phyloP scores from a whole-genome alignment of 768 basidiomycete genomes.

The Russula virescens region DNA sequence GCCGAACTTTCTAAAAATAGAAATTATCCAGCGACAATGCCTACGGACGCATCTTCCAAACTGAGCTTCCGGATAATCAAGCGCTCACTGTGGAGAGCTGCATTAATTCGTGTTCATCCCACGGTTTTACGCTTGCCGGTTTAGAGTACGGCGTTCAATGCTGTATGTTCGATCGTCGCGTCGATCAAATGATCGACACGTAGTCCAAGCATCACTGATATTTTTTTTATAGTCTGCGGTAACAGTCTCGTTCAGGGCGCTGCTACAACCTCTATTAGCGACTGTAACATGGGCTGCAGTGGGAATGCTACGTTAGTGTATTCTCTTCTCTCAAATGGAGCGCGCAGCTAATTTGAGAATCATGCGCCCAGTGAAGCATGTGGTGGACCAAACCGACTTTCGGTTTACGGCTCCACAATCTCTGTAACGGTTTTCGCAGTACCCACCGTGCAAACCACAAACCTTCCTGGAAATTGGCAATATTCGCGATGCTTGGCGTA shows the following conservation, averaged over 20 bases:
- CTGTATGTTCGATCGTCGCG: conserved; percentile 35
- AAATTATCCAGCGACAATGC: conserved; percentile 45
- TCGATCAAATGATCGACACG: neutral
- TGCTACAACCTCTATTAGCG: conserved; percentile 38
- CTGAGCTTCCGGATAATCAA: conserved; percentile 35
- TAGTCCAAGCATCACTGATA: neutral
- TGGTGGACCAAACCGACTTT: conserved; percentile 67
- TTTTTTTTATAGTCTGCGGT: conserved; percentile 54
- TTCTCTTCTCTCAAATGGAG: neutral
- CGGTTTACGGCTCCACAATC: conserved; percentile 53
- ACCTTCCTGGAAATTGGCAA: conserved; percentile 55
- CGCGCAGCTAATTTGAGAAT: conserved; percentile 6
- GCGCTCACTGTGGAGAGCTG: conserved; percentile 58
- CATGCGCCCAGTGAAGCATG: conserved; percentile 51
- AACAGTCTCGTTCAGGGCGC: conserved; percentile 60
- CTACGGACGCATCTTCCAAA: conserved; percentile 52
- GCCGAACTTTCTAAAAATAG: neutral
- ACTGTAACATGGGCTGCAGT: conserved; percentile 70
- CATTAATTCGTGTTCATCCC: conserved; percentile 47
- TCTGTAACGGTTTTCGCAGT: conserved; percentile 53
- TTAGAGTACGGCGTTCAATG: conserved; percentile 55
- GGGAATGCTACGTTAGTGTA: conserved; percentile 56
- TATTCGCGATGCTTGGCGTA: conserved; percentile 67
- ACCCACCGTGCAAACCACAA: conserved; percentile 48
- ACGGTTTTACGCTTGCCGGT: conserved; percentile 62